Base-by-base conservation (phyloP, 495 filamentous ascomycete species). In the Thermochaetoides thermophila region DNA sequence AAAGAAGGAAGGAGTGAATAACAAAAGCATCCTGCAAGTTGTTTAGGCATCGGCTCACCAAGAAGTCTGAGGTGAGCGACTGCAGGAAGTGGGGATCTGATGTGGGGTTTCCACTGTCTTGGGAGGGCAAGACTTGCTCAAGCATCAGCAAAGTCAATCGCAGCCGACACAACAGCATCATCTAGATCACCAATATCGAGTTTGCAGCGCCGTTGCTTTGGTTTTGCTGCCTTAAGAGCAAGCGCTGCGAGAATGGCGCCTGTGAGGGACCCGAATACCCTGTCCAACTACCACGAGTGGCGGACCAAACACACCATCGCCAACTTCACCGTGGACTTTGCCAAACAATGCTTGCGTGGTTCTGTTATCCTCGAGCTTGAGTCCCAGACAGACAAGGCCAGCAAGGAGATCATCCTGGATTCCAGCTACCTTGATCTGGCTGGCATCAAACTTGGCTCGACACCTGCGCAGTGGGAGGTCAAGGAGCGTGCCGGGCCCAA, bases 241-340 rank as follows among this genome's bases (percentile, higher is more conserved):
- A 38, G 62, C 24, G 46, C 46, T 31, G 61, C 56, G 32, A 61
- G 48, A 31, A 76, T 72, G 59, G 59, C 66, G 20, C 46, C 67
- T n/a, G 46, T 56, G 36, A 71, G 79, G 45, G 87, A 97, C 55
- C 86, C 86, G 10, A 93, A 86, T 50, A 93, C 87, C 17, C 62
- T 89, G 12, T 80, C 81, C 49, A 97, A 97, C 58, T 91, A 94
- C 58, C 72, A 79, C 53, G 71, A 75, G 29, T 93, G 82, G 68
- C 53, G 66, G 14, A 93, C 83, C 15, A 79, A 67, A 39, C 81
- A 94, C 55, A 83, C 81, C 8, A 74, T 67, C 8, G 78, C 80
- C 24, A 74, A 80, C 50, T 68, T 94, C 38, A 71, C 68, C 29
- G 76, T 97, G 39, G 71, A 87, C 37, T 97, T 95, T 50, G 68